Evolutionary conservation across 345 rosid species (phyloP).

Genomic region (Populus ilicifolia): DNA sequence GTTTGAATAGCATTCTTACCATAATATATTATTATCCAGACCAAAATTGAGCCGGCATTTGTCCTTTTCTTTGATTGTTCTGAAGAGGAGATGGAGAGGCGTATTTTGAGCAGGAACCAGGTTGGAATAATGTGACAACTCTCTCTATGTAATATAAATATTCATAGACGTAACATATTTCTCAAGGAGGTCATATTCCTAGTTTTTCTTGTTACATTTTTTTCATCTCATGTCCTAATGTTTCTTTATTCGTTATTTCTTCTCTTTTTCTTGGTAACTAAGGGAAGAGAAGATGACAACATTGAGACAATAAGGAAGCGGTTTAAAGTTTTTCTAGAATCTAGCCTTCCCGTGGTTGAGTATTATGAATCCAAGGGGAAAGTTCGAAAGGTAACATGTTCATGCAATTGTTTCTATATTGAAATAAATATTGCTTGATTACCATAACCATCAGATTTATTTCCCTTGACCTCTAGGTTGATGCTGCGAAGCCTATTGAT

Average conservation of each 20-base stretch:
- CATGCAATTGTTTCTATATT: neutral
- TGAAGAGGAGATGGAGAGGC: conserved; percentile 39
- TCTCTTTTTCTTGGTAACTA: neutral
- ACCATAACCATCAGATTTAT: neutral
- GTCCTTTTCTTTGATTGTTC: conserved; percentile 51
- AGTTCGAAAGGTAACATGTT: conserved; percentile 23
- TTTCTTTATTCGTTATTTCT: neutral
- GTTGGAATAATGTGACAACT: neutral
- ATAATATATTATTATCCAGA: conserved; percentile 22
- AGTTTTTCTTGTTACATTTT: neutral
- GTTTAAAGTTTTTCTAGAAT: conserved; percentile 24
- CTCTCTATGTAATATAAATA: neutral
- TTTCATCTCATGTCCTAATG: neutral
- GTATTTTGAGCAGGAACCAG: conserved; percentile 22
- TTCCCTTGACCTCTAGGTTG: conserved; percentile 10
- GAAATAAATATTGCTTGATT: neutral
- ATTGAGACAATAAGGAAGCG: conserved; percentile 32
- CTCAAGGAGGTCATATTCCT: neutral
- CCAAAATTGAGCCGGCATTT: conserved; percentile 44
- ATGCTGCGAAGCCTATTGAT: conserved; percentile 21
- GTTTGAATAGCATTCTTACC: neutral
- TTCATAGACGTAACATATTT: neutral
- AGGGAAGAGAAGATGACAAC: conserved; percentile 31
- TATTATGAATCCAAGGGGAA: conserved; percentile 27
- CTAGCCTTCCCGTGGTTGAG: conserved; percentile 29